These are phyloP conservation scores for Hordeum vulgare DNA, from an alignment of 176 grass and related monocot species.

Conservation along the genomic window DNA sequence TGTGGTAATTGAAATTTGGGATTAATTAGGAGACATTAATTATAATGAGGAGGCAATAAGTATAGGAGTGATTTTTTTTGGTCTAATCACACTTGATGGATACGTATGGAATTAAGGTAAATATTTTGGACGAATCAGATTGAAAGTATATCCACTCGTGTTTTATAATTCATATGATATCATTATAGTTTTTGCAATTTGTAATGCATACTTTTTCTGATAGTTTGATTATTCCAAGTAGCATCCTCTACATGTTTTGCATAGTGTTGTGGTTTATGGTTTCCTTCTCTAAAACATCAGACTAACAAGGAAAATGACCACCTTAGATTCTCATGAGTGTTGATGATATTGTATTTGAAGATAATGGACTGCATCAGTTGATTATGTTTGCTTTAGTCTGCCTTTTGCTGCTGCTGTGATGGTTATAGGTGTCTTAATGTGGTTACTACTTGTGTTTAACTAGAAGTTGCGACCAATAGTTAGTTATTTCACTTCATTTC, in stretches of 20 bases:
- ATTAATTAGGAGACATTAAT: no score
- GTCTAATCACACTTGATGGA: no score
- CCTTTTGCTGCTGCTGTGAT: neutral
- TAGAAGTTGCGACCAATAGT: neutral
- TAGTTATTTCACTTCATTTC: neutral
- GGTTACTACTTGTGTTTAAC: neutral
- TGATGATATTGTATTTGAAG: neutral
- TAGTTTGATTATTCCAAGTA: slow-evolving; percentile 5
- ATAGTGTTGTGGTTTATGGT: slow-evolving; percentile 8
- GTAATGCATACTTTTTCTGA: neutral
- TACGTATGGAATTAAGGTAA: no score
- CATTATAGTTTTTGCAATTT: neutral
- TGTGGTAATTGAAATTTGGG: no score
- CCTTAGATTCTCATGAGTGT: neutral
- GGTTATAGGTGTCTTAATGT: neutral
- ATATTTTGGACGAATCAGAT: no score
- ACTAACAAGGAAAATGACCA: neutral
- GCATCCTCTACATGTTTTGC: neutral
- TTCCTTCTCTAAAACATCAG: neutral
- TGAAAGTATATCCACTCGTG: no score
- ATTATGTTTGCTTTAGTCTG: neutral
- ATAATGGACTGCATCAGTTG: neutral
- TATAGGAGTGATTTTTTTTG: no score
- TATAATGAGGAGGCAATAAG: no score
- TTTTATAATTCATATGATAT: no score